Evolutionary conservation across 768 basidiomycete genomes (phyloP), one percentile per base, ranked within the genome.

Genomic region (Lentinula guzmanii): DNA sequence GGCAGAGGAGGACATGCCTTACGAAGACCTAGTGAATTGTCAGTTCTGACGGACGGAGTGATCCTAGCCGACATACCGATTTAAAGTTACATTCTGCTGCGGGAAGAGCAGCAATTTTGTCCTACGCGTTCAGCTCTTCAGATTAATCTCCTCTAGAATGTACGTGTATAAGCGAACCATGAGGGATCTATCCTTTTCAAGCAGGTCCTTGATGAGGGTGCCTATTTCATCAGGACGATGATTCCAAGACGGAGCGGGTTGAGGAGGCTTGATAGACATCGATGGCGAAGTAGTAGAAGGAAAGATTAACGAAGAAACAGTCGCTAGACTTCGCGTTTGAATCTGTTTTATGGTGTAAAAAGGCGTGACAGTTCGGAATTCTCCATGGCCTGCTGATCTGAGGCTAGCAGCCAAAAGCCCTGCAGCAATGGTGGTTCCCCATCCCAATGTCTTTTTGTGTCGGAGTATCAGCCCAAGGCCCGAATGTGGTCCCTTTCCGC

Each of bases 181-280:
- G 34, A 81, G 68, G 13, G 74, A 75, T 52, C 82, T 82, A 70
- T 86, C 79, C 56, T 77, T 75, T 11, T 77, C 80, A 64, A 92
- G 86, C 34, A 81, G 75, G 55, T 83, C 76, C 59, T 87, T 83
- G 57, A 84, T 85, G 37, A 87, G 70, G 37, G 69, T 71, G 13
- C 77, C 70, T 56, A 93, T 80, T 28, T 88, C 83, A 60, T 85
- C 83, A 0, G 84, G 76, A 16, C 83, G 76, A 67, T 91, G 89
- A 21, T 79, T 78, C 90, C 90, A 92, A 33, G 71, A 67, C 10
- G 86, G 86, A 2, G 90, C 74, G 31, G 80, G 68, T 67, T 91
- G 88, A 1, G 91, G 89, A 34, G 90, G 83, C 15, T 74, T 79
- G 37, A 90, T 66, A 16, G 78, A 69, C 75, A 82, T 78, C 73